Evolutionary conservation across 805 yeast species (phyloP).

Genomic region (Candida gorgasii): DNA sequence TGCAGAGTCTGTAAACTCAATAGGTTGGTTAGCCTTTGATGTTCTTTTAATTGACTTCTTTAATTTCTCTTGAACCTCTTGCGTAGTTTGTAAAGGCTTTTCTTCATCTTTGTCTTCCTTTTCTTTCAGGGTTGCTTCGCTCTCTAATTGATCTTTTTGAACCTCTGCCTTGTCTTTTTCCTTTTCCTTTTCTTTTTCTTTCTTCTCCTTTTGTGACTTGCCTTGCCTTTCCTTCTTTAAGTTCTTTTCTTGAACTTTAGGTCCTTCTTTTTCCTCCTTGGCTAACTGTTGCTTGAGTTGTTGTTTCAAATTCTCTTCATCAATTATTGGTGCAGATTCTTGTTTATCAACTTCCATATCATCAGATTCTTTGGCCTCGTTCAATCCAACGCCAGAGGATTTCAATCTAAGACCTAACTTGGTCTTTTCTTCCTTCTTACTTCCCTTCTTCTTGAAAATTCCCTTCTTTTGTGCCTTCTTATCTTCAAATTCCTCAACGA

Average conservation of each 20-base stretch:
- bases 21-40: constrained; percentile 46
- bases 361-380: constrained; percentile 8
- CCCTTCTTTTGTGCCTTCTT: constrained; percentile 10
- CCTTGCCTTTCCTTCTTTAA: constrained; percentile 5
- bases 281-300: not conserved
- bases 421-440: constrained; percentile 16
- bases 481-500: not conserved
- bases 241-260: not conserved
- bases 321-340: not conserved
- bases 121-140: constrained; percentile 9
- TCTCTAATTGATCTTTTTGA: no score
- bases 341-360: constrained; percentile 9
- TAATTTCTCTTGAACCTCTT: constrained; percentile 45
- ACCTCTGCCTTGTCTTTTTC: constrained; percentile 9
- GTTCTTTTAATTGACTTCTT: constrained; percentile 42
- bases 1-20: constrained; percentile 68
- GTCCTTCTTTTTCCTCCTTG: not conserved
- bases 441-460: constrained; percentile 20
- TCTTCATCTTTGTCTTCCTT: constrained; percentile 18
- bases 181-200: not conserved
- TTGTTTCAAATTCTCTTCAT: constrained; percentile 1
- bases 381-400: constrained; percentile 11
- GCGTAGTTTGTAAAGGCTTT: constrained; percentile 32
- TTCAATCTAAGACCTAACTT: constrained; percentile 17
- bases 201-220: not conserved